These are phyloP conservation scores for Stephanodiscus minutulus DNA, from an alignment of 108 stramenopile genomes.

Conservation along the genomic window DNA sequence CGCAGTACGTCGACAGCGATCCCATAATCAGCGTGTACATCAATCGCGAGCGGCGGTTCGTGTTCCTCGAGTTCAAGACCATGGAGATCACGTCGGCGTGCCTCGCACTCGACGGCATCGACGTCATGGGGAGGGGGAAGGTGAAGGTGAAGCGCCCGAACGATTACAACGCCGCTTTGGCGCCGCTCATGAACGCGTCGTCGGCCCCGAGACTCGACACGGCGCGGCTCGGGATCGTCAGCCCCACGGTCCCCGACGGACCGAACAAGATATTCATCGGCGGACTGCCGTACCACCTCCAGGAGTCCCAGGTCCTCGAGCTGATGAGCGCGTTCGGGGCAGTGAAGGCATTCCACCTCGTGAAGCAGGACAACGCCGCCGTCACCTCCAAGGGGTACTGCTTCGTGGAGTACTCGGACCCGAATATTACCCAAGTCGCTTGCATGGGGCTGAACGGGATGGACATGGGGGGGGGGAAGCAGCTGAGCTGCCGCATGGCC, in stretches of 20 bases:
- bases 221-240: constrained; percentile 84
- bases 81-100: constrained; percentile 94
- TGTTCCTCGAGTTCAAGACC: constrained; percentile 94
- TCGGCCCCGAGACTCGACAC: constrained; percentile 70
- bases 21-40: constrained; percentile 94
- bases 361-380: constrained; percentile 81
- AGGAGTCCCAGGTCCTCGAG: constrained; percentile 92
- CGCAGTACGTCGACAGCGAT: constrained; percentile 58
- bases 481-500: constrained; percentile 87
- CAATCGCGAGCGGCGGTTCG: constrained; percentile 91
- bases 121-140: constrained; percentile 77
- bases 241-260: constrained; percentile 89
- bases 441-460: constrained; percentile 95
- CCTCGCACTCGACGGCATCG: constrained; percentile 89
- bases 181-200: constrained; percentile 66
- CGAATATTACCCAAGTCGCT: constrained; percentile 78
- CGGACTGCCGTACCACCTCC: constrained; percentile 95
- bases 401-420: constrained; percentile 95
- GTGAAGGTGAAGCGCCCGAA: constrained; percentile 96
- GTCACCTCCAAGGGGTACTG: constrained; percentile 93
- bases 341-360: constrained; percentile 93
- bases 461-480: constrained; percentile 93
- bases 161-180: constrained; percentile 90
- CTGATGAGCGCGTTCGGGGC: constrained; percentile 92
- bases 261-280: constrained; percentile 99